Percentiles rank a stretch among this genome's conserved stretches.
phyloP scores from a whole-genome alignment of 2,329 filamentous ascomycete species.

The Neoscytalidium dimidiatum region DNA sequence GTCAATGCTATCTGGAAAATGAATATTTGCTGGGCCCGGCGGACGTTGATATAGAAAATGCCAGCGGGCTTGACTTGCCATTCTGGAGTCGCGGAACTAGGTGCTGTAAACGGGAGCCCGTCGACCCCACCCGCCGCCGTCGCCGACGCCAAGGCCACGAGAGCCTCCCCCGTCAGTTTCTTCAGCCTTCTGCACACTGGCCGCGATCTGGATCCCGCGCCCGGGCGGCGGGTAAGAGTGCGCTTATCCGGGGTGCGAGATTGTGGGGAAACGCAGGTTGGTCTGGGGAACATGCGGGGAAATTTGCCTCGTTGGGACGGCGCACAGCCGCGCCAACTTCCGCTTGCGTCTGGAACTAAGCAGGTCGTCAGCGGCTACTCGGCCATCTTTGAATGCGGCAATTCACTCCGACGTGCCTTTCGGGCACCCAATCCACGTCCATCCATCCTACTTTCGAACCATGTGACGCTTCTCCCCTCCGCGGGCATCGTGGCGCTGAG shows the following conservation, averaged over 20 bases:
- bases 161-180: not conserved
- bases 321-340: not conserved
- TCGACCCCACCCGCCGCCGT: conserved; percentile 2
- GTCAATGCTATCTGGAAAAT: not conserved
- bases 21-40: not conserved
- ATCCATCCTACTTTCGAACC: not conserved
- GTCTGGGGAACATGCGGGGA: conserved; percentile 2
- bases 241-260: conserved; percentile 4
- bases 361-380: not conserved
- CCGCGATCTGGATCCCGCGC: conserved; percentile 7
- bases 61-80: not conserved
- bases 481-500: not conserved
- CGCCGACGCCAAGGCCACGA: not conserved
- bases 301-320: not conserved
- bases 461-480: not conserved
- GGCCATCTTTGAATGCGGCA: not conserved
- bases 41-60: conserved; percentile 4
- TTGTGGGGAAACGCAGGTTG: not conserved
- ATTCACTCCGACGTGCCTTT: not conserved
- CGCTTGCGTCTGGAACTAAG: not conserved
- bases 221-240: not conserved
- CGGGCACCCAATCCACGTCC: not conserved
- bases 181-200: not conserved
- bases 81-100: not conserved
- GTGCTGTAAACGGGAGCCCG: not conserved